A percentile compares a stretch with the other conserved stretches of the same genome.
These are phyloP conservation scores for Malus sylvestris DNA, from an alignment of 306 rosid genomes.

Conservation along the genomic window DNA sequence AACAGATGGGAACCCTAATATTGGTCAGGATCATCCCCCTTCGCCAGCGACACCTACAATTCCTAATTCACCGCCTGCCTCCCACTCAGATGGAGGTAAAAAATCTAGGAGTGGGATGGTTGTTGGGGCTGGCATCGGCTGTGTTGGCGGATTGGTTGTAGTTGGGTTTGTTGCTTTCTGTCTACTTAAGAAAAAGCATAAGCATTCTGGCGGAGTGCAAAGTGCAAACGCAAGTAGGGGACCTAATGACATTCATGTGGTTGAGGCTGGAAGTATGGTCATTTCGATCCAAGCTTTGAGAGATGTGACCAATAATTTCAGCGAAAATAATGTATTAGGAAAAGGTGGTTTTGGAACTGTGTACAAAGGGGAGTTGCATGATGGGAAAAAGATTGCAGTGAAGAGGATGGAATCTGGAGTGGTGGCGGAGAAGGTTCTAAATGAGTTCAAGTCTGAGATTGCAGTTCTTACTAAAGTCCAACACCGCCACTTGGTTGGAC, in stretches of 20 bases:
- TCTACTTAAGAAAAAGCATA: constrained; percentile 11
- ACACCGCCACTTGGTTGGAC: constrained; percentile 76
- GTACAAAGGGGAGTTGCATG: constrained; percentile 76
- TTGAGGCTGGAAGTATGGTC: constrained; percentile 52
- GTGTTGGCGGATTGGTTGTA: constrained; percentile 21
- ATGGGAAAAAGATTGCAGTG: constrained; percentile 87
- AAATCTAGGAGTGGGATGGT: constrained; percentile 11
- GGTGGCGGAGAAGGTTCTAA: constrained; percentile 51
- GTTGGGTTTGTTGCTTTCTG: constrained; percentile 14
- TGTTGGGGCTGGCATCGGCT: constrained; percentile 30
- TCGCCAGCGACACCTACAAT: not conserved
- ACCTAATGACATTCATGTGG: constrained; percentile 35
- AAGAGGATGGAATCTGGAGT: constrained; percentile 80
- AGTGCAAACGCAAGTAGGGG: not conserved
- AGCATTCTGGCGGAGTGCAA: constrained; percentile 16
- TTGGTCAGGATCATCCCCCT: constrained; percentile 42
- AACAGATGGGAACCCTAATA: constrained; percentile 46
- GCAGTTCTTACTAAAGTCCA: constrained; percentile 80
- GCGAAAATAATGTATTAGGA: constrained; percentile 55
- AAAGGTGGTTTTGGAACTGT: constrained; percentile 84
- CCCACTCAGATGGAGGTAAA: not conserved
- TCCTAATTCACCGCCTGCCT: not conserved
- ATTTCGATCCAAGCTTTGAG: constrained; percentile 66
- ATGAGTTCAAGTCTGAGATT: constrained; percentile 76
- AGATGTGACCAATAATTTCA: constrained; percentile 59